Evolutionary conservation across 257 asterid species (phyloP).

Genomic region (Solanum dulcamara): DNA sequence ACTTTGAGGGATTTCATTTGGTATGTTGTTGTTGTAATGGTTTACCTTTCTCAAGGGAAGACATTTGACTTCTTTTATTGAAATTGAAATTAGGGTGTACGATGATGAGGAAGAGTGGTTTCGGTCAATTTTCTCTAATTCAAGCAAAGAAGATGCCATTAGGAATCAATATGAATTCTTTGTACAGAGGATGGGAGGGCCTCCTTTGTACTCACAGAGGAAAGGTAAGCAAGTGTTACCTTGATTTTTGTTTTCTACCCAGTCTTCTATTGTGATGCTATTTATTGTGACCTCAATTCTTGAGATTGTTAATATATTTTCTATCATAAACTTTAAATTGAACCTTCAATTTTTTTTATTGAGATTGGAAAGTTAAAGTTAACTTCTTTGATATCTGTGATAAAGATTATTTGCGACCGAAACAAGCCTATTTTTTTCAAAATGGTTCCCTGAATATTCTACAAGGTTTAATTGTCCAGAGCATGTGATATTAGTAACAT

Average conservation of each 20-base stretch:
- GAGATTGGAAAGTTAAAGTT: not conserved
- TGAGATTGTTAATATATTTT: not conserved
- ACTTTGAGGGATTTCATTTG: not conserved
- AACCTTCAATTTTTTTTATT: not conserved
- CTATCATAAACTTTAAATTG: not conserved
- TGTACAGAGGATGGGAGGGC: conserved; percentile 96
- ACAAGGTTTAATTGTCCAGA: not conserved
- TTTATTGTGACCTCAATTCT: not conserved
- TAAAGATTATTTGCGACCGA: not conserved
- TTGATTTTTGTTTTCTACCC: not conserved
- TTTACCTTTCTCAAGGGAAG: not conserved
- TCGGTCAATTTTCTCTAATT: conserved; percentile 65
- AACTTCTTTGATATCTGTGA: not conserved
- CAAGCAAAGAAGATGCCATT: conserved; percentile 89
- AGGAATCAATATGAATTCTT: conserved; percentile 94
- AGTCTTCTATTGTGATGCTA: not conserved
- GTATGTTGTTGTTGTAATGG: not conserved
- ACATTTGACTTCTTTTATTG: not conserved
- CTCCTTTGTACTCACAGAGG: conserved; percentile 73
- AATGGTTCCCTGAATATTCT: not conserved
- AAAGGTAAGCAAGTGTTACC: conserved; percentile 36
- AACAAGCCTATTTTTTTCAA: not conserved
- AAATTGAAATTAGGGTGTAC: conserved; percentile 44
- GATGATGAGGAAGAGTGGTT: conserved; percentile 95
- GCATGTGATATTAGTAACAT: not conserved